phyloP scores from a whole-genome alignment of 2,329 filamentous ascomycete species.

The Verruconis gallopava region DNA sequence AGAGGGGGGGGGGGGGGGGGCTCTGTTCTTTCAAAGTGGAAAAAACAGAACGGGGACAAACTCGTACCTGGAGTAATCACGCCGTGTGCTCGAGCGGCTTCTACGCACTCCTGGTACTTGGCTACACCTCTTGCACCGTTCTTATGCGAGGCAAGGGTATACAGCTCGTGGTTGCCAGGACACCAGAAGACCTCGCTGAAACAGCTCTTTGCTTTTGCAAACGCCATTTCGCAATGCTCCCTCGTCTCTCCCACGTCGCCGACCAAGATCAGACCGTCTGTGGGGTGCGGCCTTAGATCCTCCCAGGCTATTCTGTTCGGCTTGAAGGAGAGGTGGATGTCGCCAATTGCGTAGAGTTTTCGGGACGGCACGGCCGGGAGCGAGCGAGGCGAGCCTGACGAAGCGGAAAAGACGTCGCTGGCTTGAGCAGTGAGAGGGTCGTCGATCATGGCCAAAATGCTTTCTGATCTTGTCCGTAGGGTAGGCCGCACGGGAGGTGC shows the following conservation, averaged over 20 bases:
- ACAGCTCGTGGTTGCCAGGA: conserved; percentile 48
- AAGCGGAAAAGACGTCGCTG: background rate
- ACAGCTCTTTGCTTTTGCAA: conserved; percentile 26
- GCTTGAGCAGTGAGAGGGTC: conserved; percentile 8
- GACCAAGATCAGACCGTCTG: conserved; percentile 33
- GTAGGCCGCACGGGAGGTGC: background rate
- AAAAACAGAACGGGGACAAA: background rate
- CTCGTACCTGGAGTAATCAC: conserved; percentile 35
- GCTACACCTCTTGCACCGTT: conserved; percentile 32
- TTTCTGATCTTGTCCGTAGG: conserved; percentile 1
- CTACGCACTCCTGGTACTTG: conserved; percentile 43
- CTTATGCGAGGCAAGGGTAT: conserved; percentile 33
- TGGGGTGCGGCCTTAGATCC: conserved; percentile 25
- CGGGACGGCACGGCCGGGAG: conserved; percentile 1
- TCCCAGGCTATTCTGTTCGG: conserved; percentile 31
- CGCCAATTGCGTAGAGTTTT: conserved; percentile 32
- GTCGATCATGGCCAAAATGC: conserved; percentile 1
- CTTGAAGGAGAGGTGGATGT: conserved; percentile 35
- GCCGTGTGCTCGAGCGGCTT: conserved; percentile 38
- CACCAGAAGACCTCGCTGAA: conserved; percentile 41
- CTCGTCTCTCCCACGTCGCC: conserved; percentile 28
- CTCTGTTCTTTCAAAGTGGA: too few species aligned
- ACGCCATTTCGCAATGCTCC: conserved; percentile 24
- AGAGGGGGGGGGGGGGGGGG: too few species aligned
- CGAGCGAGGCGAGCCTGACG: background rate